phyloP scores from a whole-genome alignment of 2,329 filamentous ascomycete genomes.

The Nannizzia gypsea region DNA sequence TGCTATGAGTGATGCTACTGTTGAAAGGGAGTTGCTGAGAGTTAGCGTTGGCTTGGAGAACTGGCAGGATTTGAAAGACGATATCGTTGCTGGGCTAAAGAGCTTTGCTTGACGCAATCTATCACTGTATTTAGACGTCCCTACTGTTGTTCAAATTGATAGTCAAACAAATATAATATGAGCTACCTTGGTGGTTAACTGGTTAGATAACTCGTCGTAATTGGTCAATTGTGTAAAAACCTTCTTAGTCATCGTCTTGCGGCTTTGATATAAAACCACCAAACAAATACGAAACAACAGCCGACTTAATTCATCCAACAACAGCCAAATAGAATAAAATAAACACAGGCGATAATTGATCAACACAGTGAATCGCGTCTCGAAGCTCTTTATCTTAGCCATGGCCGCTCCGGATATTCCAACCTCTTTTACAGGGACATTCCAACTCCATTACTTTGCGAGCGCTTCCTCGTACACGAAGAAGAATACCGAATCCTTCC shows the following conservation, averaged over 20 bases:
- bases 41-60: constrained; percentile 80
- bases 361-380: background rate
- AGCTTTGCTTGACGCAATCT: constrained; percentile 32
- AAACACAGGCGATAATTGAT: background rate
- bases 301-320: too few relatives aligned
- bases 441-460: constrained; percentile 38
- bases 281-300: too few relatives aligned
- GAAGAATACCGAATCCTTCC: constrained; percentile 30
- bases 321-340: background rate
- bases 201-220: too few relatives aligned
- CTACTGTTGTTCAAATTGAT: background rate
- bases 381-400: background rate
- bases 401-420: background rate
- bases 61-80: constrained; percentile 69
- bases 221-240: too few relatives aligned
- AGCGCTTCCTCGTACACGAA: constrained; percentile 31
- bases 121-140: background rate
- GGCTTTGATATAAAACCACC: too few relatives aligned
- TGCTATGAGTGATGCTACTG: constrained; percentile 65
- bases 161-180: background rate
- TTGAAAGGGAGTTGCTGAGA: constrained; percentile 62
- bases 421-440: constrained; percentile 16
- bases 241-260: too few relatives aligned
- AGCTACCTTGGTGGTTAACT: too few relatives aligned
- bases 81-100: constrained; percentile 57